A percentile compares a stretch with the other conserved stretches of the same genome.
Evolutionary conservation across 495 filamentous ascomycete genomes (phyloP).

Genomic region (Penicillium cinerascens): DNA sequence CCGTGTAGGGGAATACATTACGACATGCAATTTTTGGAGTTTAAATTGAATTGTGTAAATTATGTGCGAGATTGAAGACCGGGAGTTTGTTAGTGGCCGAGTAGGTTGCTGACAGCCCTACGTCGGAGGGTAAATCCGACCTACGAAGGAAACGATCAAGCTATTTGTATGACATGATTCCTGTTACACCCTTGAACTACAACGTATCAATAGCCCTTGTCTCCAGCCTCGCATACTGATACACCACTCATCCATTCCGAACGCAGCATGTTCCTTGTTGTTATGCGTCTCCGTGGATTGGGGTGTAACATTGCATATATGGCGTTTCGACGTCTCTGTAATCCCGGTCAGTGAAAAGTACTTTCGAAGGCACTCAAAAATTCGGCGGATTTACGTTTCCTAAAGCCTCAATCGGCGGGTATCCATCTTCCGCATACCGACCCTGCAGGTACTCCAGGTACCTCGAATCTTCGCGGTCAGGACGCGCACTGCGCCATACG

Average conservation of each 20-base stretch:
- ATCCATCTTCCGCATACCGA: slow-evolving; percentile 77
- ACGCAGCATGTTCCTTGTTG: slow-evolving; percentile 8
- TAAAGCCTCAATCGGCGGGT: slow-evolving; percentile 84
- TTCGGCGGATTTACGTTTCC: slow-evolving; percentile 58
- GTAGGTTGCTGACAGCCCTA: neutral
- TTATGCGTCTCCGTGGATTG: slow-evolving; percentile 15
- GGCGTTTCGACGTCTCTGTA: slow-evolving; percentile 24
- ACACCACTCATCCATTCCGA: slow-evolving; percentile 26
- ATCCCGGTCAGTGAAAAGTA: neutral
- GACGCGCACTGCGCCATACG: slow-evolving; percentile 82
- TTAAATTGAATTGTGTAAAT: neutral
- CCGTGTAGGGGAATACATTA: slow-evolving; percentile 8
- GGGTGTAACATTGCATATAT: slow-evolving; percentile 29
- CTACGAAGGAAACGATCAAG: neutral
- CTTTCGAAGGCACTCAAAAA: neutral
- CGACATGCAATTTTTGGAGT: neutral
- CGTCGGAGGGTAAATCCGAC: neutral
- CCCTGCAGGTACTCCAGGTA: slow-evolving; percentile 81
- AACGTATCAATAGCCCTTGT: slow-evolving; percentile 9
- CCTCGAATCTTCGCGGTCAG: slow-evolving; percentile 78
- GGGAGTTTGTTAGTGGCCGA: neutral
- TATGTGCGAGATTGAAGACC: neutral
- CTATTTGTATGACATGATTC: neutral
- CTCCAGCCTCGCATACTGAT: slow-evolving; percentile 20
- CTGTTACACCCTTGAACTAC: neutral